Base-by-base conservation (phyloP, 345 rosid genomes). In the Brassica juncea region DNA sequence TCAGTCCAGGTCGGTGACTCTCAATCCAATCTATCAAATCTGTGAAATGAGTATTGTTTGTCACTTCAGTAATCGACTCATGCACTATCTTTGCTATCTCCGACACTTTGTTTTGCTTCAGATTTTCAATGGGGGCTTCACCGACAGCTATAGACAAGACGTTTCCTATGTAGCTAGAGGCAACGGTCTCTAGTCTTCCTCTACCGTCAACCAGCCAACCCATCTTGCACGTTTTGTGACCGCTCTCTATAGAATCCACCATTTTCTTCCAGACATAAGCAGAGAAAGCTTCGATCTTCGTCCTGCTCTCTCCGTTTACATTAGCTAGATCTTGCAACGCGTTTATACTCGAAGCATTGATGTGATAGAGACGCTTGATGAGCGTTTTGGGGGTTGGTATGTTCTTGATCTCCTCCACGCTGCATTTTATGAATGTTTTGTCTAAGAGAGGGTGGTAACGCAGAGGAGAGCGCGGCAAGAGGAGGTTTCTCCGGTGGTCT, bases 191-290 rank as follows among this genome's bases (percentile, higher is more conserved):
- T 7, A 94, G 79, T 79, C 94, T 85, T 7, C 87, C 77, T 4
- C 95, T 79, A 27, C 98, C 98, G 5, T 92, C 97, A 8, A 94
- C 89, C 61, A 92, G 78, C 94, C 98, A 90, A 25, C 98, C 96
- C 97, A 94, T 90, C 85, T 88, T 90, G 88, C 96, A 90, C 65
- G 78, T 83, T 9, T 44, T 79, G 31, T 89, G 87, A 30, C 74
- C 31, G 66, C 80, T 76, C 71, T 84, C 82, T 12, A 87, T 77
- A 23, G 84, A 73, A 2, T 80, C 82, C 16, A 80, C 96, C 98
- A 92, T 84, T 27, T 68, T 78, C 84, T 89, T 92, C 98, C 98
- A 90, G 68, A 92, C 14, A 15, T 92, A 87, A 63, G 98, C 97
- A 0, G 98, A 90, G 83, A 92, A 89, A 14, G 96, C 98, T 83